Percentiles rank a stretch among this genome's conserved stretches.
These are phyloP conservation scores for Alloascoidea hylecoeti DNA, from an alignment of 805 yeast species.

Conservation along the genomic window DNA sequence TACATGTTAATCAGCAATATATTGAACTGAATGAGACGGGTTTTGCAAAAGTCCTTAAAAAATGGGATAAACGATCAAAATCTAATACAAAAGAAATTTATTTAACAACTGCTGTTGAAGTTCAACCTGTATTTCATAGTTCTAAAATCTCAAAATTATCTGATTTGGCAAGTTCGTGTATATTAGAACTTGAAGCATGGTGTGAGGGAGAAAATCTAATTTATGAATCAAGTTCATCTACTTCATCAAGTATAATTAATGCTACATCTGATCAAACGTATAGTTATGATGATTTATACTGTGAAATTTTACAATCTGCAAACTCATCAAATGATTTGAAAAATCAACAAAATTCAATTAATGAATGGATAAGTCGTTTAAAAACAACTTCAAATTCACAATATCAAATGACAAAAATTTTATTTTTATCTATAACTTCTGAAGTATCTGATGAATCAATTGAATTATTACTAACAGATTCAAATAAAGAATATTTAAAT, in stretches of 20 bases:
- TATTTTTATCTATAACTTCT: conserved; percentile 51
- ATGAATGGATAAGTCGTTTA: conserved; percentile 29
- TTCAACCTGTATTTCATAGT: conserved; percentile 92
- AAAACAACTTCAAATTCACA: conserved; percentile 23
- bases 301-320: conserved; percentile 48
- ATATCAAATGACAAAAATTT: conserved; percentile 50
- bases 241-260: conserved; percentile 1
- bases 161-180: conserved; percentile 36
- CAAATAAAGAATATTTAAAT: conserved; percentile 37
- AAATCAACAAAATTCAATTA: conserved; percentile 22
- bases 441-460: conserved; percentile 47
- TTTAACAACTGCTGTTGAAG: conserved; percentile 83
- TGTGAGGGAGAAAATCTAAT: conserved; percentile 33
- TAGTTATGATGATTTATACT: conserved; percentile 56
- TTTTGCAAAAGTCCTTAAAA: conserved; percentile 86
- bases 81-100: conserved; percentile 90
- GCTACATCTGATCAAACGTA: conserved; percentile 5
- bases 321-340: conserved; percentile 22
- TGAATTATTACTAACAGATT: conserved; percentile 27
- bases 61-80: conserved; percentile 96
- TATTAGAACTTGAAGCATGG: conserved; percentile 64
- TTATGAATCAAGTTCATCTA: conserved; percentile 9
- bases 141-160: conserved; percentile 74
- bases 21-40: conserved; percentile 94
- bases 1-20: conserved; percentile 46